These are phyloP conservation scores for Ananas comosus DNA, from an alignment of 176 grass and related monocot genomes.

Conservation along the genomic window DNA sequence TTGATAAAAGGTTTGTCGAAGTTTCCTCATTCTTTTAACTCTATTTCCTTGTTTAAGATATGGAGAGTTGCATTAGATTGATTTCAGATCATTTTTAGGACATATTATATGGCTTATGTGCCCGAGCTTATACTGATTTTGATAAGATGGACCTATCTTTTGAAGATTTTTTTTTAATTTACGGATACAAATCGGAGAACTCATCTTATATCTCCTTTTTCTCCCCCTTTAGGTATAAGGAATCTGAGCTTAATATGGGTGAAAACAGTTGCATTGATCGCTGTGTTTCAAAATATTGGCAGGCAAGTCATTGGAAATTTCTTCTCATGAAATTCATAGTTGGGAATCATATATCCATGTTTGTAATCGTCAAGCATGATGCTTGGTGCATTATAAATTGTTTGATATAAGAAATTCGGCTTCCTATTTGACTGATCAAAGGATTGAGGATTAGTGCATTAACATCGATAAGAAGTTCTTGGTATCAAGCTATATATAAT, in stretches of 20 bases:
- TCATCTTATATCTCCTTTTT: neutral
- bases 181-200: neutral
- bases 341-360: too few relatives aligned
- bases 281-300: slow-evolving; percentile 95
- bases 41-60: neutral
- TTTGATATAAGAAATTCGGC: too few relatives aligned
- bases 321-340: neutral
- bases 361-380: too few relatives aligned
- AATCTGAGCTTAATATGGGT: slow-evolving; percentile 93
- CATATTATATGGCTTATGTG: too few relatives aligned
- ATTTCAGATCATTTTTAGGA: too few relatives aligned
- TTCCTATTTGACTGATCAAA: too few relatives aligned
- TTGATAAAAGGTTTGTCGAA: slow-evolving; percentile 65
- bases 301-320: slow-evolving; percentile 37
- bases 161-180: slow-evolving; percentile 3
- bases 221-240: slow-evolving; percentile 61
- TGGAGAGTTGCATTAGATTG: too few relatives aligned
- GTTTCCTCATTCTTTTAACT: neutral
- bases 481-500: too few relatives aligned
- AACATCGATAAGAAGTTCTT: too few relatives aligned
- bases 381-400: too few relatives aligned
- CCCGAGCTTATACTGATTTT: too few relatives aligned
- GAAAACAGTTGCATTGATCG: slow-evolving; percentile 99
- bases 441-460: too few relatives aligned
- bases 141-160: neutral